These are phyloP conservation scores for Coemansia sp. DNA, from an alignment of 192 early-diverging fungal species.

Conservation along the genomic window DNA sequence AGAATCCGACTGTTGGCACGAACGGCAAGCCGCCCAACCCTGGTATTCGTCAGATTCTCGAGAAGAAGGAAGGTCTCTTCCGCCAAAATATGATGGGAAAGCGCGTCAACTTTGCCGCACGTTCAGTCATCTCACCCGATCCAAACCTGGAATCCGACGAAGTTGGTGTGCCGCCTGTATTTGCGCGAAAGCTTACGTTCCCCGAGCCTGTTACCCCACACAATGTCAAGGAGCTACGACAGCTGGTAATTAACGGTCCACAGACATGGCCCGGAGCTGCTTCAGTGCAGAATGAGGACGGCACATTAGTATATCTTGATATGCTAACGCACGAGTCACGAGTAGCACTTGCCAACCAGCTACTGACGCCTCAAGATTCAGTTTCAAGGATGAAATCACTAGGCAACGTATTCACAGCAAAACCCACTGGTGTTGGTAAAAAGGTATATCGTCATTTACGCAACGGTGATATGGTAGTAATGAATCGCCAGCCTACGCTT, in stretches of 20 bases:
- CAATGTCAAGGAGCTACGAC: constrained; percentile 88
- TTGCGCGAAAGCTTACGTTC: constrained; percentile 92
- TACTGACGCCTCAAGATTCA: constrained; percentile 72
- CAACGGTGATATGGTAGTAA: constrained; percentile 94
- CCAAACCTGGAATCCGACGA: constrained; percentile 97
- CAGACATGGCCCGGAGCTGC: constrained; percentile 95
- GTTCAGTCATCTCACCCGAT: constrained; percentile 97
- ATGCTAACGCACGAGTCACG: constrained; percentile 81
- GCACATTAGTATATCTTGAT: constrained; percentile 77
- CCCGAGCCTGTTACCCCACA: constrained; percentile 96
- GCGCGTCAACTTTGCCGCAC: constrained; percentile 98
- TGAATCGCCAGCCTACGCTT: constrained; percentile 99
- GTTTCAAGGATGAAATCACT: constrained; percentile 48
- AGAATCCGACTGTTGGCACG: constrained; percentile 65
- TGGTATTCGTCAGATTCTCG: constrained; percentile 92
- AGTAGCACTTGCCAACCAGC: constrained; percentile 92
- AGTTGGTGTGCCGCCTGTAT: constrained; percentile 95
- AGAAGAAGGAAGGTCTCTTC: constrained; percentile 99
- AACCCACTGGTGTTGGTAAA: constrained; percentile 78
- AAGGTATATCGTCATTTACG: constrained; percentile 95
- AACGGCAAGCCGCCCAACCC: constrained; percentile 72
- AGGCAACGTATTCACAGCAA: constrained; percentile 59
- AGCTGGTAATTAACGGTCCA: constrained; percentile 94
- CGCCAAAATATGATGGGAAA: constrained; percentile 99
- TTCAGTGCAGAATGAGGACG: constrained; percentile 93